Conservation (phyloP, 2,329 filamentous ascomycete species). For the Cercospora nicotianae region DNA sequence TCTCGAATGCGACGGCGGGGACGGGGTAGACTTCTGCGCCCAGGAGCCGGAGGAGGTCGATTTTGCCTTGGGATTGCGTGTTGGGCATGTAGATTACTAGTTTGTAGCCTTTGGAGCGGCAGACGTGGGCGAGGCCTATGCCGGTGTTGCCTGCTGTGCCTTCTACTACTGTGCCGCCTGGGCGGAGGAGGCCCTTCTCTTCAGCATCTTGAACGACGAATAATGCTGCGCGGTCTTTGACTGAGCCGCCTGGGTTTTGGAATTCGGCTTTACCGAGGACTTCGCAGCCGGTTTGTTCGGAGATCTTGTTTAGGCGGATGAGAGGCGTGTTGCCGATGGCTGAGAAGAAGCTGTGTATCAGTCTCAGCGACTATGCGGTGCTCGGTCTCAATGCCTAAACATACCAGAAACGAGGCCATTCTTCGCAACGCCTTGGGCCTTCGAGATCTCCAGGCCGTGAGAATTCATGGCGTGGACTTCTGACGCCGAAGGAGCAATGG, state of each 20-base stretch:
- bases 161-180: constrained; percentile 93
- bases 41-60: constrained; percentile 85
- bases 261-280: constrained; percentile 97
- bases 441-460: constrained; percentile 67
- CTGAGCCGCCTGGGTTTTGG: constrained; percentile 93
- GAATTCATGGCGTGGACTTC: constrained; percentile 34
- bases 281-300: constrained; percentile 87
- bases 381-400: constrained; percentile 17
- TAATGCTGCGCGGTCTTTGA: constrained; percentile 94
- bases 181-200: constrained; percentile 74
- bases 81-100: constrained; percentile 99
- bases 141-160: constrained; percentile 97
- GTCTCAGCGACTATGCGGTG: constrained; percentile 23
- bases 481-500: constrained; percentile 27
- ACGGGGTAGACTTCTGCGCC: constrained; percentile 96
- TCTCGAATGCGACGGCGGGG: constrained; percentile 90
- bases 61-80: constrained; percentile 96
- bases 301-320: constrained; percentile 84
- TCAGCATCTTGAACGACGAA: constrained; percentile 95
- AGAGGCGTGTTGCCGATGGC: constrained; percentile 97
- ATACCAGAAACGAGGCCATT: constrained; percentile 77
- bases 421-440: constrained; percentile 74
- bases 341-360: constrained; percentile 42
- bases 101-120: constrained; percentile 85
- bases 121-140: constrained; percentile 96